phyloP scores from a whole-genome alignment of 768 basidiomycete species.

The Hericium rajendrae region DNA sequence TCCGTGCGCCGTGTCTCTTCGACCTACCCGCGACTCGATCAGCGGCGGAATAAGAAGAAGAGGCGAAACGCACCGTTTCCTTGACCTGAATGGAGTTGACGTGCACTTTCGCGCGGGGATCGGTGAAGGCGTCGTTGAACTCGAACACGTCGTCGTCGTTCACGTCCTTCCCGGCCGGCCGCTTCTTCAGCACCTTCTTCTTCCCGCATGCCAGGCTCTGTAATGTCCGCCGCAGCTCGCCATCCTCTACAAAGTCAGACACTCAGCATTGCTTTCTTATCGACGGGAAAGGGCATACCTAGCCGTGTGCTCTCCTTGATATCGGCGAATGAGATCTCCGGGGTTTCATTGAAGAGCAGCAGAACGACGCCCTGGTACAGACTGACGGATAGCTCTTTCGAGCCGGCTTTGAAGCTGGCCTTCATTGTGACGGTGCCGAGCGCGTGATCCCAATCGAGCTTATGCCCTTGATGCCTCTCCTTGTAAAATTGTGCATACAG shows the following conservation, averaged over 20 bases:
- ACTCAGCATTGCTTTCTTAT: slow-evolving; percentile 4
- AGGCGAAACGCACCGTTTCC: slow-evolving; percentile 55
- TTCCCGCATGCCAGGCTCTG: slow-evolving; percentile 91
- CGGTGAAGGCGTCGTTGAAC: slow-evolving; percentile 78
- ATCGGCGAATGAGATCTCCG: slow-evolving; percentile 51
- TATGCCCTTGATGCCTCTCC: slow-evolving; percentile 62
- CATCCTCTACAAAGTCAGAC: slow-evolving; percentile 38
- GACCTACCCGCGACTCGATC: slow-evolving; percentile 33
- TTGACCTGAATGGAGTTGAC: slow-evolving; percentile 96
- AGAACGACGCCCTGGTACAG: slow-evolving; percentile 86
- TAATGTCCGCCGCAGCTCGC: slow-evolving; percentile 70
- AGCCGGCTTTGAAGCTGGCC: slow-evolving; percentile 53
- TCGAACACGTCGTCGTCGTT: slow-evolving; percentile 64
- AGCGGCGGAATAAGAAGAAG: not conserved
- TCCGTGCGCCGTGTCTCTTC: slow-evolving; percentile 84
- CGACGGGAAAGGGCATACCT: slow-evolving; percentile 37
- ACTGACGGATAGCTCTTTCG: slow-evolving; percentile 85
- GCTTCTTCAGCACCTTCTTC: slow-evolving; percentile 79
- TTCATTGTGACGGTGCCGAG: slow-evolving; percentile 75
- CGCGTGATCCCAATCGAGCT: slow-evolving; percentile 79
- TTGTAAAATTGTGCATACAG: slow-evolving; percentile 68
- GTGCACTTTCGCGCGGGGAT: slow-evolving; percentile 69
- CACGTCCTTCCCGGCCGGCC: slow-evolving; percentile 72
- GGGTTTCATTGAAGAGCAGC: slow-evolving; percentile 71
- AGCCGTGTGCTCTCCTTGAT: slow-evolving; percentile 61